phyloP scores from a whole-genome alignment of 108 stramenopile species.

The Asterionellopsis glacialis region DNA sequence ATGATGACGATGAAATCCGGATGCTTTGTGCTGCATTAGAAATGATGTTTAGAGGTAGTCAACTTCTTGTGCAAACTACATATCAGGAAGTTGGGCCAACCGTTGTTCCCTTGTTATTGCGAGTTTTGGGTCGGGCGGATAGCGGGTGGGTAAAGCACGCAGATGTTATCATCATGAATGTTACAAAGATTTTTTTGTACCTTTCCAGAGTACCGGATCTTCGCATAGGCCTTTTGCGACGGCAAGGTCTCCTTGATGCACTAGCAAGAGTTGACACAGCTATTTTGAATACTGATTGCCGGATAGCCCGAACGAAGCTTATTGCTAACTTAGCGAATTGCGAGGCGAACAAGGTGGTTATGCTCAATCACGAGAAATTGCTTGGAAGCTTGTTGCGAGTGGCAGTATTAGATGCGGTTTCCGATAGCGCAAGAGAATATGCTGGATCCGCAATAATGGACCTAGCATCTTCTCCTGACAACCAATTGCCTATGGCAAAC shows the following conservation, averaged over 20 bases:
- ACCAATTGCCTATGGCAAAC: constrained; percentile 68
- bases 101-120: constrained; percentile 50
- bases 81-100: constrained; percentile 57
- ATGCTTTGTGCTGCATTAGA: constrained; percentile 70
- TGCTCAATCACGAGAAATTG: constrained; percentile 45
- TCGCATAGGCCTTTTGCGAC: constrained; percentile 38
- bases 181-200: constrained; percentile 57
- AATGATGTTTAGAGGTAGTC: constrained; percentile 72
- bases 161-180: constrained; percentile 52
- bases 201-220: constrained; percentile 60
- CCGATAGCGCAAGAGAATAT: constrained; percentile 59
- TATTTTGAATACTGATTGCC: constrained; percentile 48
- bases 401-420: constrained; percentile 51
- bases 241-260: constrained; percentile 52
- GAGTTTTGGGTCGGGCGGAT: constrained; percentile 60
- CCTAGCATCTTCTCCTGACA: constrained; percentile 58
- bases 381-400: constrained; percentile 55
- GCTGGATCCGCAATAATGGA: constrained; percentile 79
- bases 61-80: constrained; percentile 40
- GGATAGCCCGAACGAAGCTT: constrained; percentile 54
- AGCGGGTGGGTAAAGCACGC: constrained; percentile 36
- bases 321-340: constrained; percentile 74
- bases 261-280: constrained; percentile 43
- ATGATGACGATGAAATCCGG: constrained; percentile 66
- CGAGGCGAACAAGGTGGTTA: constrained; percentile 63